These are phyloP conservation scores for Trametes sp. DNA, from an alignment of 1,284 basidiomycete genomes.

Conservation along the genomic window DNA sequence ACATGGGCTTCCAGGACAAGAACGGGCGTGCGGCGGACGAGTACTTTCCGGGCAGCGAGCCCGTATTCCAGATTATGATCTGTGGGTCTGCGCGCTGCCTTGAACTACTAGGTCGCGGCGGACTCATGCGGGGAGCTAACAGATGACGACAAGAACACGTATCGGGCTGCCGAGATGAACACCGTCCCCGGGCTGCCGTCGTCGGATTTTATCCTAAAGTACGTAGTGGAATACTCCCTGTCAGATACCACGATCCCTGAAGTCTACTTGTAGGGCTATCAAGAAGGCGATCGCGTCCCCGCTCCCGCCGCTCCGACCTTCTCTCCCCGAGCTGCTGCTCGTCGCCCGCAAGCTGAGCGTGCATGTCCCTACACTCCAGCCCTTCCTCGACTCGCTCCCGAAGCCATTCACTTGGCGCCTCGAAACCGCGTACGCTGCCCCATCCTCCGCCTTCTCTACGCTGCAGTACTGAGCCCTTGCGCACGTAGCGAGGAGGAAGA, in stretches of 20 bases:
- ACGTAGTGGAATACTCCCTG: too few relatives aligned
- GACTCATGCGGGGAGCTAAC: not conserved
- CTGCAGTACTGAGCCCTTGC: not conserved
- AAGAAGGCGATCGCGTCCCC: conserved; percentile 45
- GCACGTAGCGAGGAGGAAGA: conserved; percentile 40
- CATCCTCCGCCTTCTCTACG: not conserved
- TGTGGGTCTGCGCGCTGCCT: conserved; percentile 34
- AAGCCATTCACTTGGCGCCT: conserved; percentile 46
- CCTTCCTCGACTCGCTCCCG: conserved; percentile 49
- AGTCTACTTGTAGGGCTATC: conserved; percentile 41
- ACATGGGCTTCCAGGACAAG: conserved; percentile 25
- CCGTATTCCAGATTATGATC: conserved; percentile 36
- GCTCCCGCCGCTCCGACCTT: conserved; percentile 41
- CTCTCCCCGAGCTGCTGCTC: conserved; percentile 43
- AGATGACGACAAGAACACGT: conserved; percentile 38
- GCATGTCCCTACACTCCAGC: conserved; percentile 39
- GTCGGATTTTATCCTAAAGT: conserved; percentile 42
- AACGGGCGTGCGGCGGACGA: conserved; percentile 6
- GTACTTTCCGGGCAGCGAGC: conserved; percentile 30
- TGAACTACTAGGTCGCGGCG: not conserved
- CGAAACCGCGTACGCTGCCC: conserved; percentile 39
- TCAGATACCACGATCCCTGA: too few relatives aligned
- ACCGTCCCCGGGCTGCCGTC: conserved; percentile 37
- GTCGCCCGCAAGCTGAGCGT: conserved; percentile 43
- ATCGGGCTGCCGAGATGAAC: conserved; percentile 17